A percentile compares a stretch with the other conserved stretches of the same genome.
Conservation (phyloP, 805 yeast genomes). For the Nakazawaea pomicola region DNA sequence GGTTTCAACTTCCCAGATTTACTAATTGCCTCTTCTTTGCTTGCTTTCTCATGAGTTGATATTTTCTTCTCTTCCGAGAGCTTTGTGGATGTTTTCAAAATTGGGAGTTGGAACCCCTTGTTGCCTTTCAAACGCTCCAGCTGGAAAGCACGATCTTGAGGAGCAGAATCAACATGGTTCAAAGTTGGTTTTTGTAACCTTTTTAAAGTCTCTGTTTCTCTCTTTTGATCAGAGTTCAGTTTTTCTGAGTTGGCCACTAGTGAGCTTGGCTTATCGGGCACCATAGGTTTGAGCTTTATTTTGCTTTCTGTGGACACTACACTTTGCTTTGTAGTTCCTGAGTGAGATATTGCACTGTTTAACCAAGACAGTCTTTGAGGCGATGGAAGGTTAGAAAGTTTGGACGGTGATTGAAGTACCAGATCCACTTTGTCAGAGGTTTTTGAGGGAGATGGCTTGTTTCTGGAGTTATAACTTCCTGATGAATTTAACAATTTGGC, state of each 20-base stretch:
- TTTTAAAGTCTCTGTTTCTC: neutral
- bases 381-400: neutral
- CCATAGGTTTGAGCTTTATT: constrained; percentile 10
- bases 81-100: neutral
- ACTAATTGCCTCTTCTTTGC: constrained; percentile 14
- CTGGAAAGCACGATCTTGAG: no score
- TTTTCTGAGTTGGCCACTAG: neutral
- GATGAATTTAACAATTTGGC: constrained; percentile 11
- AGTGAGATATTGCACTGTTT: constrained; percentile 8
- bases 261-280: constrained; percentile 11
- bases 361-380: constrained; percentile 9
- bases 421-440: no score
- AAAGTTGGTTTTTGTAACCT: neutral
- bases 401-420: neutral
- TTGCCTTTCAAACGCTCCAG: no score
- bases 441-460: no score
- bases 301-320: neutral
- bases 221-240: neutral
- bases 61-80: no score
- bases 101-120: neutral
- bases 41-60: neutral
- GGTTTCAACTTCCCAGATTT: constrained; percentile 15
- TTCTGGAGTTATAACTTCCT: neutral
- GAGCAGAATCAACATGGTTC: neutral
- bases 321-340: constrained; percentile 1